Conservation (phyloP, 768 basidiomycete genomes). For the Leccinum aurantiacum region DNA sequence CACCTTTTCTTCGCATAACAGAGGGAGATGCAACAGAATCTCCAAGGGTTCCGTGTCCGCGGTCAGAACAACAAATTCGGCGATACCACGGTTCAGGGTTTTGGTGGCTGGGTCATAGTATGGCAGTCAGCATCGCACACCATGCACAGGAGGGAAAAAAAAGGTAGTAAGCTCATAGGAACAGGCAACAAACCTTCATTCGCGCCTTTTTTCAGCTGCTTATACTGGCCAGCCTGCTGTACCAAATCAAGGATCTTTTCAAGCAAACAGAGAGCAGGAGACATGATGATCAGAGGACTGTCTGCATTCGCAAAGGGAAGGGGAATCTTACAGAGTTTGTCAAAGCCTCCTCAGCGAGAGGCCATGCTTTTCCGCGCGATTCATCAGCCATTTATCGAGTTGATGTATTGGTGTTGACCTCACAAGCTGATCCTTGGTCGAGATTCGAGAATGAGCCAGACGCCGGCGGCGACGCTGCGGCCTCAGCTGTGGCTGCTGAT, state of each 20-base stretch:
- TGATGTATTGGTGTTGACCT: conserved; percentile 52
- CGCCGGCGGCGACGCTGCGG: no score
- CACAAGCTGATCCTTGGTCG: conserved; percentile 90
- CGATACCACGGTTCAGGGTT: conserved; percentile 95
- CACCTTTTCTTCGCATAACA: conserved; percentile 98
- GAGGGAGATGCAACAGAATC: conserved; percentile 93
- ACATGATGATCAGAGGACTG: not conserved
- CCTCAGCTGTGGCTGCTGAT: conserved; percentile 5
- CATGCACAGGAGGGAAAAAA: not conserved
- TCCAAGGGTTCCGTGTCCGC: conserved; percentile 97
- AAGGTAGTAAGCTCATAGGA: not conserved
- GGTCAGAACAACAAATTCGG: conserved; percentile 96
- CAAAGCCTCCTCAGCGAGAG: conserved; percentile 78
- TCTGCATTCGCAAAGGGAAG: not conserved
- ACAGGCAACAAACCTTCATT: conserved; percentile 76
- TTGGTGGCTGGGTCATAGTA: conserved; percentile 71
- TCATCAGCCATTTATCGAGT: conserved; percentile 62
- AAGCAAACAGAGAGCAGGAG: not conserved
- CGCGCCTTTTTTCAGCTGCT: conserved; percentile 98
- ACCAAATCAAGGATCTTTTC: conserved; percentile 90
- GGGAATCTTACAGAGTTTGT: conserved; percentile 76
- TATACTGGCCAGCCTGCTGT: conserved; percentile 95
- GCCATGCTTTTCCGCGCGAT: conserved; percentile 80
- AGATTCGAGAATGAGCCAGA: conserved; percentile 42
- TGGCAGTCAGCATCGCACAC: conserved; percentile 8